Conservation (phyloP, 2,329 filamentous ascomycete species). For the Cadophora sp. region DNA sequence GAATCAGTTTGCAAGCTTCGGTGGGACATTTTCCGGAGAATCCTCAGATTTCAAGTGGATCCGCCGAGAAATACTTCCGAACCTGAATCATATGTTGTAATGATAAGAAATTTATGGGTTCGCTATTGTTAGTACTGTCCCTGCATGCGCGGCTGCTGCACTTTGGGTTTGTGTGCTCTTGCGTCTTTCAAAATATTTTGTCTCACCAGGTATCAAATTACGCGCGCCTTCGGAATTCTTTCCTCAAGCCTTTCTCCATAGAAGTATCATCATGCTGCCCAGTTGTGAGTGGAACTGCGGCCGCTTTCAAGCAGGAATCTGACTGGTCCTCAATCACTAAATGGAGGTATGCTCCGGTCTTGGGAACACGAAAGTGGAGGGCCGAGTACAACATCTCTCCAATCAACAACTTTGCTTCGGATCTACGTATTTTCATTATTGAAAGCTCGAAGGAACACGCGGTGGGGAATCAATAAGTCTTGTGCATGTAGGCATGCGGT, state of each 20-base stretch:
- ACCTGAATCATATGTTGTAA: background rate
- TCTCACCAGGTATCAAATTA: background rate
- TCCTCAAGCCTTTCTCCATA: background rate
- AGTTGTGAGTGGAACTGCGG: background rate
- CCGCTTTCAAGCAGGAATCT: background rate
- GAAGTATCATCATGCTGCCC: conserved; percentile 3
- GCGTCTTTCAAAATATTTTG: background rate
- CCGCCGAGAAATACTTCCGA: background rate
- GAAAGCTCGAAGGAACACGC: background rate
- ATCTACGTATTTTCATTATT: conserved; percentile 2
- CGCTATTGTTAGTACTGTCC: background rate
- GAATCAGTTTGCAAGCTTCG: background rate
- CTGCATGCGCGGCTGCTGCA: background rate
- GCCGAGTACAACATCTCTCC: background rate
- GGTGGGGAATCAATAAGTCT: background rate
- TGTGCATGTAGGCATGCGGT: background rate
- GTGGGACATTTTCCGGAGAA: conserved; percentile 4
- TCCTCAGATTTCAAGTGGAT: background rate
- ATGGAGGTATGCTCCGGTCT: conserved; percentile 2
- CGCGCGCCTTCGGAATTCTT: background rate
- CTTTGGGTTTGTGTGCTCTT: background rate
- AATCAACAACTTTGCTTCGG: background rate
- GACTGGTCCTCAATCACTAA: background rate
- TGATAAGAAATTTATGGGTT: background rate
- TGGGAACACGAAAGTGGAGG: background rate